Conservation (phyloP, 148 eudicot genomes). For the Rhododendron mucronatum region DNA sequence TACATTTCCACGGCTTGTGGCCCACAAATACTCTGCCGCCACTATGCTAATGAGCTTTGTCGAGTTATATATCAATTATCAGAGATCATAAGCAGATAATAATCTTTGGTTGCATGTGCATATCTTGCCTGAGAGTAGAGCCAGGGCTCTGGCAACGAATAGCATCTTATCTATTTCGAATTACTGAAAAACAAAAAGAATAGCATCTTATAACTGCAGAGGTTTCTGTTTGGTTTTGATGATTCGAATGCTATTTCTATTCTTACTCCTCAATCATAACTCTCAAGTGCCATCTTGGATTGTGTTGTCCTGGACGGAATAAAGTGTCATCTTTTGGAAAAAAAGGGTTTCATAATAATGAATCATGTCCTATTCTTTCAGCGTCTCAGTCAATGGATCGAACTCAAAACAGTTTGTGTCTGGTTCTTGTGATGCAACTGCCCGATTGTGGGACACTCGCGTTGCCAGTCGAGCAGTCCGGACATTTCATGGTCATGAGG, state of each 20-base stretch:
- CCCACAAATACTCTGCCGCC: not conserved
- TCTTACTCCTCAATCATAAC: not conserved
- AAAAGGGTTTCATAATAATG: not conserved
- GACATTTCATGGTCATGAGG: slow-evolving; percentile 89
- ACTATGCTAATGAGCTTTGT: not conserved
- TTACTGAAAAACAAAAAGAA: not conserved
- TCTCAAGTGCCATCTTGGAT: not conserved
- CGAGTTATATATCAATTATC: not conserved
- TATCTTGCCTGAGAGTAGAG: not conserved
- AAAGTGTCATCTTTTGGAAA: not conserved
- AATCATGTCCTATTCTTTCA: slow-evolving; percentile 28
- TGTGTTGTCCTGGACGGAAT: not conserved
- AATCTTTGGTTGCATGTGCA: not conserved
- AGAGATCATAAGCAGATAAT: not conserved
- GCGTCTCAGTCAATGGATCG: slow-evolving; percentile 72
- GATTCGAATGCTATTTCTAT: not conserved
- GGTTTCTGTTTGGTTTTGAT: not conserved
- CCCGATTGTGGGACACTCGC: slow-evolving; percentile 94
- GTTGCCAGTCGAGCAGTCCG: slow-evolving; percentile 95
- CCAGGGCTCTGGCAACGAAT: not conserved
- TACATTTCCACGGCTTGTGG: not conserved
- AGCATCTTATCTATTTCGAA: not conserved
- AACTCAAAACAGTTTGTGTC: slow-evolving; percentile 80
- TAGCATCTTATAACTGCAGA: too few species aligned
- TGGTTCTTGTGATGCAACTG: slow-evolving; percentile 91